Evolutionary conservation across 768 basidiomycete species (phyloP).

Genomic region (Vararia minispora): DNA sequence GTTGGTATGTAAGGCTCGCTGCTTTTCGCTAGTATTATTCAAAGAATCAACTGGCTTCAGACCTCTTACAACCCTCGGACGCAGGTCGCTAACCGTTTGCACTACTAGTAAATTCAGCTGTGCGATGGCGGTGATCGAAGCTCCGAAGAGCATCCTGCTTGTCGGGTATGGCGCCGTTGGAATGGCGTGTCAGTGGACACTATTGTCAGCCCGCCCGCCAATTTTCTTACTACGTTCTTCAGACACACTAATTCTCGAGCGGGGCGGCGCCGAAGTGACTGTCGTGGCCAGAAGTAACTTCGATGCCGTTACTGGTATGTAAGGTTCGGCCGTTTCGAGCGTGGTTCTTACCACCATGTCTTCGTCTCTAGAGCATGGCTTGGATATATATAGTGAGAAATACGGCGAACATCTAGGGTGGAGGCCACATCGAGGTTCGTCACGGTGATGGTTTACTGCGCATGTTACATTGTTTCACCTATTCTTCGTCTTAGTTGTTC

Average conservation of each 20-base stretch:
- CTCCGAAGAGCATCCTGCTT: constrained; percentile 41
- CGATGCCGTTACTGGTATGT: constrained; percentile 36
- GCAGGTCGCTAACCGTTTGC: too few species aligned
- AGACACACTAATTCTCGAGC: constrained; percentile 48
- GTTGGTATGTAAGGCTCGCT: too few species aligned
- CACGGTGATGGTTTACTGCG: too few species aligned
- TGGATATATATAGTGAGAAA: constrained; percentile 45
- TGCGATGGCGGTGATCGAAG: too few species aligned
- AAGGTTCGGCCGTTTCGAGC: not conserved
- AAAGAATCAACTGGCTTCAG: too few species aligned
- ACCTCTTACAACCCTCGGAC: too few species aligned
- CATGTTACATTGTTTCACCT: constrained; percentile 1
- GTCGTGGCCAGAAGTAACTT: constrained; percentile 66
- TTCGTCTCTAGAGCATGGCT: constrained; percentile 32
- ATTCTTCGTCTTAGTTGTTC: constrained; percentile 35
- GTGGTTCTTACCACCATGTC: not conserved
- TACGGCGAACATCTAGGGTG: constrained; percentile 48
- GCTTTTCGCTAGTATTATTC: too few species aligned
- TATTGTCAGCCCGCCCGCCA: not conserved
- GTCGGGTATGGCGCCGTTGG: constrained; percentile 63
- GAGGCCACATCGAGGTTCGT: constrained; percentile 53
- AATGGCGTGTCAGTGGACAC: constrained; percentile 39
- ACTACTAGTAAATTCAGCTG: too few species aligned
- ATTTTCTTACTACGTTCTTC: not conserved
- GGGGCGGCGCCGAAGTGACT: constrained; percentile 52